Base-by-base conservation (phyloP, 345 rosid genomes). In the Camelina sativa region DNA sequence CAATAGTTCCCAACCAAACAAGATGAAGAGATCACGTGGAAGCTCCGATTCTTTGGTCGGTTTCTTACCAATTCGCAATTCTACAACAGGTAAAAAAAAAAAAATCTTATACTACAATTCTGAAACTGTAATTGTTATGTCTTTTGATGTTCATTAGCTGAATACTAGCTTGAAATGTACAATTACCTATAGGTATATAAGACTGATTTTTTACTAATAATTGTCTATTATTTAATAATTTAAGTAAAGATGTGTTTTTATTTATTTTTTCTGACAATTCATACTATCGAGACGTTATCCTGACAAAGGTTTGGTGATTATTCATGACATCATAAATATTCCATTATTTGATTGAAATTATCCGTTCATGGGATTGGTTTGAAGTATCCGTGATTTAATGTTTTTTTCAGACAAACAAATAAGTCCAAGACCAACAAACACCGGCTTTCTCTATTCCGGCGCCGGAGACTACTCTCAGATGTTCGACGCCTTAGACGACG, bases 31-130 rank as follows among this genome's bases (percentile, higher is more conserved):
- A 81, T 92, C 77, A 67, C 77, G 86, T 70, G 87, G 82, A 73
- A 91, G 98, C 87, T 86, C 97, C 48, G 97, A 90, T 81, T 94
- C 97, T 55, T 61, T 90, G 78, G 86, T 95, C 59, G 89, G 85
- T 72, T 85, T 87, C 82, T 88, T 88, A 81, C 86, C 96, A 78
- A 80, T 88, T 83, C 86, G 91, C 81, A 91, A 80, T 54, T 78
- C 79, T 74, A 40, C 80, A 34, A 78, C 95, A 89, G 97, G 98
- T 91, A 79, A 28, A 12, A 53, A 19, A 0, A 34, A 0, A 34
- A 34, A 34, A 34, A 3, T 34, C 37, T 34, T 7, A 7, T 16
- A 2, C 5, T 41, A 56, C 12, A 32, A n/a, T 32, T n/a, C 41
- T 56, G 22, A 56, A 56, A 15, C 35, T 58, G 4, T 8, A 9